Base-by-base conservation (phyloP, 2,329 filamentous ascomycete species). In the Phoma sp. region DNA sequence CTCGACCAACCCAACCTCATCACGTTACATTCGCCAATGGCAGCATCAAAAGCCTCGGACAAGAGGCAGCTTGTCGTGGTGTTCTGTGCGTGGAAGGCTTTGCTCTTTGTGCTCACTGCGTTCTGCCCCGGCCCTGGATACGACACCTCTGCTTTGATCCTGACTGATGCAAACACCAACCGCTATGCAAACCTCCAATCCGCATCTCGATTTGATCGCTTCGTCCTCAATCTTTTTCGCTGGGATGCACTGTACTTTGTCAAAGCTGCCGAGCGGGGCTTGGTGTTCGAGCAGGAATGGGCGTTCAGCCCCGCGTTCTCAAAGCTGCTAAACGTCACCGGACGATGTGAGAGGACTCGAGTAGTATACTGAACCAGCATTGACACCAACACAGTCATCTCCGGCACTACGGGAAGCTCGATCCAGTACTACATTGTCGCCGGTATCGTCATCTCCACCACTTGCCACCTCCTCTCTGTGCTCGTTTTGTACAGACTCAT, bases 211-310 rank as follows among this genome's bases (percentile, higher is more conserved):
- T 18, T 42, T 47, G 42, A 59, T 59, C 73, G 75, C 56, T 64
- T 89, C 2, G 73, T 80, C 17, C 75, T 81, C 28, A 85, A 85
- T 36, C 77, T 95, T 53, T 86, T 87, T 6, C 83, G 90, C 72
- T 96, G 91, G 91, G 91, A 96, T 72, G 89, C 87, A 26, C 80
- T 96, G 61, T 95, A 93, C 73, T 93, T 88, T 67, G 78, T 87
- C 53, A 82, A 86, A 60, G 73, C 80, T 37, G 84, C 89, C 4
- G 80, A 80, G 34, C 79, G 83, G 10, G 89, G 88, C 28, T 87
- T 91, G 63, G 49, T 87, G 10, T 89, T 86, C 71, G 91, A 96
- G 76, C 91, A 95, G 76, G 89, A 93, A 74, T 95, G 90, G 90
- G 91, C 91, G 0, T 95, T 93, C 76, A 88, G 87, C 30, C 83